Base-by-base conservation (phyloP, 805 yeast species). In the Kuraishia floccosa region DNA sequence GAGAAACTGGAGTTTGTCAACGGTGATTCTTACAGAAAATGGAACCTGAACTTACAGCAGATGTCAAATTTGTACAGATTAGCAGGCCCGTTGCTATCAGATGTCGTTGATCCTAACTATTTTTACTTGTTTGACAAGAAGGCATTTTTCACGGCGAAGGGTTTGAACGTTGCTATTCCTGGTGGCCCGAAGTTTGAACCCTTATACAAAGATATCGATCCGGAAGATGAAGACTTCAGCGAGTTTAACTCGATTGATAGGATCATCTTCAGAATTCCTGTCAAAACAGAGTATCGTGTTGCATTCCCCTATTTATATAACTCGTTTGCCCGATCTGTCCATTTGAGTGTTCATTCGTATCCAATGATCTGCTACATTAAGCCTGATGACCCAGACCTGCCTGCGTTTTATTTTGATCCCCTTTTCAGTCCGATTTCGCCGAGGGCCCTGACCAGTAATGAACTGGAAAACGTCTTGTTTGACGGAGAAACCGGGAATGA, bases 121-220 rank as follows among this genome's bases (percentile, higher is more conserved):
- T 67, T 56, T 36, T 80, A 81, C 44, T 54, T 86, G 24, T 89
- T 87, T 49, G 86, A 87, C 43, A 73, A 72, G 35, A 65, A 78
- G 33, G 65, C 96, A 0, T 83, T 91, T 40, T 72, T 79, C 50
- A 87, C 96, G 0, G 94, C 97, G 0, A 91, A 91, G 47, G 89
- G 94, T 6, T 63, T 91, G 30, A 85, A 87, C 45, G 66, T 77
- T 27, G 79, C 94, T 1, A 63, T 91, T 21, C 96, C 96, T 0
- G 95, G 95, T 9, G 99, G 98, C 0, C 97, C 99, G 9, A 83
- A 80, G 48, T 91, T 86, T 53, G 97, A 87, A 55, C 94, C 94
- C 0, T 54, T 87, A 11, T 73, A 65, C 54, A 74, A 76, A 37
- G 82, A 78, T 31, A 58, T 63, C 24, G 75, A 75, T 41, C 65